Evolutionary conservation across 768 basidiomycete genomes (phyloP).

Genomic region (Candolleomyces aberdarensis): DNA sequence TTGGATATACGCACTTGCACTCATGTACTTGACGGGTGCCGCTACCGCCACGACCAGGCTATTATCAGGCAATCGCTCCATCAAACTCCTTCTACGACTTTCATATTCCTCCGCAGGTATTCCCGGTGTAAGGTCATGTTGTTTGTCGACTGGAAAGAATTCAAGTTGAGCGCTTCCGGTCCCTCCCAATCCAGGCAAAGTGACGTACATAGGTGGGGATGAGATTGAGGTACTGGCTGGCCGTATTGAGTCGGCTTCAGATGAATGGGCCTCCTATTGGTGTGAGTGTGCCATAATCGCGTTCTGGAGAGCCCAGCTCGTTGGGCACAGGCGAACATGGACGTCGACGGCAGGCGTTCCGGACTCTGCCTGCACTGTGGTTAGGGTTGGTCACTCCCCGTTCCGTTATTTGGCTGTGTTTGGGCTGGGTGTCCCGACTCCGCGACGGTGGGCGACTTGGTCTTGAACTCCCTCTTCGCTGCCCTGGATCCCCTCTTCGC

Average conservation of each 20-base stretch:
- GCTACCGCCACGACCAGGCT: slow-evolving; percentile 76
- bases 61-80: slow-evolving; percentile 70
- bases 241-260: slow-evolving; percentile 75
- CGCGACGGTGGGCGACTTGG: too few species aligned
- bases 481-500: too few species aligned
- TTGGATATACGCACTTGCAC: slow-evolving; percentile 52
- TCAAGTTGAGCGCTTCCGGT: not conserved
- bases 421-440: too few species aligned
- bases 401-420: too few species aligned
- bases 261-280: not conserved
- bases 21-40: slow-evolving; percentile 84
- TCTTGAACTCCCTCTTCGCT: too few species aligned
- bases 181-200: not conserved
- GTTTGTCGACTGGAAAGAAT: slow-evolving; percentile 23
- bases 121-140: slow-evolving; percentile 78
- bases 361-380: too few species aligned
- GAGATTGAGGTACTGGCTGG: slow-evolving; percentile 74
- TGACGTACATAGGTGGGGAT: slow-evolving; percentile 73
- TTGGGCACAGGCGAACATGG: slow-evolving; percentile 1
- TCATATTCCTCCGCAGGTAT: slow-evolving; percentile 80
- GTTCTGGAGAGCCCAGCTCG: not conserved
- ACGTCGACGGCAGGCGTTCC: too few species aligned
- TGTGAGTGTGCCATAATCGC: not conserved
- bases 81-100: slow-evolving; percentile 58
- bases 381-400: too few species aligned